Base-by-base conservation (phyloP, 306 rosid genomes). In the Coriaria nepalensis region DNA sequence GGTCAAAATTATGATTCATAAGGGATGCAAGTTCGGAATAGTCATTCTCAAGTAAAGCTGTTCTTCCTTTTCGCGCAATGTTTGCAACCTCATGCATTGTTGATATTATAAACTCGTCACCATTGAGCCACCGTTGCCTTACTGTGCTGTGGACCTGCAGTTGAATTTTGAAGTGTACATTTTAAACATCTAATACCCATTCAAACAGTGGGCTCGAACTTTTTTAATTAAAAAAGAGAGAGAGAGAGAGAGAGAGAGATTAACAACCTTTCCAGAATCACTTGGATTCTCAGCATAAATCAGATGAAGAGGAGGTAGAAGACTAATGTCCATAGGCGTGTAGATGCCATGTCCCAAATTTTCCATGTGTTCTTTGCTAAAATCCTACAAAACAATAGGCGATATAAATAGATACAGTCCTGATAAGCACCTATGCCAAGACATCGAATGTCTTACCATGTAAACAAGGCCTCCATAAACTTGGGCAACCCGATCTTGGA, bases 401-500 rank as follows among this genome's bases (percentile, higher is more conserved):
- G 29, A 20, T 20, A 20, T 20, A 20, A 20, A 20, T 20, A 20
- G 29, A 3, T 20, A 20, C 29, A 20, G 29, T 20, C 29, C 29
- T 20, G 29, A 20, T 20, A 20, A 13, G 15, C 40, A 9, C 4
- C 29, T 29, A 14, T 6, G 43, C 15, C 45, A 35, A 43, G 37
- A 7, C n/a, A 37, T 15, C 9, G 6, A 47, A 9, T 41, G 56
- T 6, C 2, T 6, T 68, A 90, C 98, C 98, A 90, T 85, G 81
- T 73, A 59, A 62, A 90, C 87, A 5, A 85, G 73, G 50, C 95
- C 94, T 6, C 84, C 98, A 9, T 90, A 84, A 47, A 85, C 92
- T 63, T 90, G 98, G 0, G 94, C 94, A 0, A 90, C 98, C 4
- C 98, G 80, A 53, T 90, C 98, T 53, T 90, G 98, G 54, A 90